Conservation (phyloP, 306 rosid species). For the Casuarina glauca region DNA sequence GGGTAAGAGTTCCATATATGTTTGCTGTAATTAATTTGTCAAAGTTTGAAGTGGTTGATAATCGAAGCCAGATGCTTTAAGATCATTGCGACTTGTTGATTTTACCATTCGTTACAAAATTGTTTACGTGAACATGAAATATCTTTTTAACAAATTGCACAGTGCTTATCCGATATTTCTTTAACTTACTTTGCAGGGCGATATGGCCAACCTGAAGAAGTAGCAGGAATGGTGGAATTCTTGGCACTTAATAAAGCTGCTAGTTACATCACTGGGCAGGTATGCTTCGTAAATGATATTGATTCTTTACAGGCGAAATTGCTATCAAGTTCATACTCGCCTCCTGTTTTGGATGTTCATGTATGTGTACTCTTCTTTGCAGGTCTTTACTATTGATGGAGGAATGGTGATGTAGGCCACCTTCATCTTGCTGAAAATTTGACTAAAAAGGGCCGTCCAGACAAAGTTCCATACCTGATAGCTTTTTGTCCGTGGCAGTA, state of each 20-base stretch:
- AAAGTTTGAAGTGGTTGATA: neutral
- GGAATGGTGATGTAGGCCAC: slow-evolving; percentile 83
- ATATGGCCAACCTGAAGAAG: slow-evolving; percentile 94
- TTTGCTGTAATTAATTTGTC: neutral
- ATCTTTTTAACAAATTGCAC: neutral
- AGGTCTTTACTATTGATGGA: slow-evolving; percentile 93
- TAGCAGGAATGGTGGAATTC: slow-evolving; percentile 94
- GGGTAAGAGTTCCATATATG: neutral
- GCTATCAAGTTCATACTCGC: neutral
- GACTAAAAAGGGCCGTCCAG: neutral
- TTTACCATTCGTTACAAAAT: slow-evolving; percentile 2
- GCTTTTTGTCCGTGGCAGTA: neutral
- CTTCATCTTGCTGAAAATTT: slow-evolving; percentile 1
- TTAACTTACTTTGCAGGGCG: slow-evolving; percentile 55
- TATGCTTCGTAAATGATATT: slow-evolving; percentile 21
- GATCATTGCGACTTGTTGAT: neutral
- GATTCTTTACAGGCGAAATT: neutral
- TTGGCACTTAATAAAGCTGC: slow-evolving; percentile 93
- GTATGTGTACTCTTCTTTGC: slow-evolving; percentile 12
- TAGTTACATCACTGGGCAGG: slow-evolving; percentile 97
- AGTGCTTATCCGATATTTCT: neutral
- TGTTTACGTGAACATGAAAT: neutral
- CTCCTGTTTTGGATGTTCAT: neutral
- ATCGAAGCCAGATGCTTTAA: neutral
- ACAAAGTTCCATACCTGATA: neutral